Conservation (phyloP, 495 filamentous ascomycete species). For the Tuber aestivum region DNA sequence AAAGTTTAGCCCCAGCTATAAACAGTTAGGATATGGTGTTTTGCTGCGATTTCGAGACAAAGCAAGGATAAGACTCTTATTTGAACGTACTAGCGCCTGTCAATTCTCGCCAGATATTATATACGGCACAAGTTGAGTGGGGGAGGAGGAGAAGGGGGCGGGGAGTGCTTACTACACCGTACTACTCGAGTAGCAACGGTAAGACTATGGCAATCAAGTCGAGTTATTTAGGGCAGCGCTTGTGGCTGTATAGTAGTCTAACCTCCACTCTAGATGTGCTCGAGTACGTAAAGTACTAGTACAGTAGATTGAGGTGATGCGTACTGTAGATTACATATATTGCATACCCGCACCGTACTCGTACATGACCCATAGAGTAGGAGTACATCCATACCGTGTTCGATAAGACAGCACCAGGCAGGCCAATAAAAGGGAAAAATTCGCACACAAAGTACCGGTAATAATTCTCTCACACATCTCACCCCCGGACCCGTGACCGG, state of each 20-base stretch:
- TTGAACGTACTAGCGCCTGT: too few relatives aligned
- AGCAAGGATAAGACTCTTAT: too few relatives aligned
- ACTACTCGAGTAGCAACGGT: background rate
- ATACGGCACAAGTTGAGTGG: background rate
- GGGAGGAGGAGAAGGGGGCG: too few relatives aligned
- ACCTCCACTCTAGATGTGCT: background rate
- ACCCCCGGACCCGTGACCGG: background rate
- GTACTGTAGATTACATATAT: conserved; percentile 1
- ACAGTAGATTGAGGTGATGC: background rate
- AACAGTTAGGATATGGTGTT: too few relatives aligned
- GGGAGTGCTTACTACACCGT: background rate
- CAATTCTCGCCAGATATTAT: too few relatives aligned
- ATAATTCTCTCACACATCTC: conserved; percentile 3
- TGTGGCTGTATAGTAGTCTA: background rate
- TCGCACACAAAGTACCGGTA: background rate
- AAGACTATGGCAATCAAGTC: background rate
- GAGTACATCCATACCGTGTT: background rate
- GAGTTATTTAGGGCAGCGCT: background rate
- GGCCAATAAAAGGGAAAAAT: background rate
- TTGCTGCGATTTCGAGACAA: too few relatives aligned
- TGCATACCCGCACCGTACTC: background rate
- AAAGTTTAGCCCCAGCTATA: too few relatives aligned
- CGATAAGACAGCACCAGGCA: background rate
- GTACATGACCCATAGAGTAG: background rate
- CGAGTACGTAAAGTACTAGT: too few relatives aligned